These are phyloP conservation scores for Ascochyta fabae DNA, from an alignment of 2,329 filamentous ascomycete species.

Conservation along the genomic window DNA sequence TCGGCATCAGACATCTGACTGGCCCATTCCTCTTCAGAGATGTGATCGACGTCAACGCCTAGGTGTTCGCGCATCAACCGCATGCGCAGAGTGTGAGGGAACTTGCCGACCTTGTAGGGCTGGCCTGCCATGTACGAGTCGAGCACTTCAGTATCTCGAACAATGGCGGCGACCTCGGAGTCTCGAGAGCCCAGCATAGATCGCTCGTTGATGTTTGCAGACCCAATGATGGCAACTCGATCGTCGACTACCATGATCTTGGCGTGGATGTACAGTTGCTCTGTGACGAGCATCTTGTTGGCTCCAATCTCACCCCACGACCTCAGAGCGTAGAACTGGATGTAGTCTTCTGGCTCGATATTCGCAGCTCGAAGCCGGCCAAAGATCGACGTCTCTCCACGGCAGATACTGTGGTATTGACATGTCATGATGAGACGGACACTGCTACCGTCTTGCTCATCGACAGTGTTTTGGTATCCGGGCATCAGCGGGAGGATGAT, in stretches of 20 bases:
- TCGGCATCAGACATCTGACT: constrained; percentile 62
- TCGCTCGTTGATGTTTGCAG: constrained; percentile 97
- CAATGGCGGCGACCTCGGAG: constrained; percentile 87
- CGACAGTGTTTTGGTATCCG: constrained; percentile 97
- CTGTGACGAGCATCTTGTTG: constrained; percentile 83
- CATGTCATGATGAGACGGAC: constrained; percentile 96
- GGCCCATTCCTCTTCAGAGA: constrained; percentile 54
- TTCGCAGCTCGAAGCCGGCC: constrained; percentile 77
- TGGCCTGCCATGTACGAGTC: constrained; percentile 89
- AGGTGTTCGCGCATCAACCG: constrained; percentile 96
- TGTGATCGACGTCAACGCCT: constrained; percentile 91
- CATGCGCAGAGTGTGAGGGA: constrained; percentile 90
- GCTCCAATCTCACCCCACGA: constrained; percentile 91
- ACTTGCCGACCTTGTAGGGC: constrained; percentile 88
- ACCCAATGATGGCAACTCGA: constrained; percentile 89
- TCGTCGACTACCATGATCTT: constrained; percentile 98
- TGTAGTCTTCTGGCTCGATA: constrained; percentile 94
- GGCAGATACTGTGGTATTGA: constrained; percentile 94
- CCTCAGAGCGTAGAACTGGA: constrained; percentile 90
- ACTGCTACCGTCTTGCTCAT: constrained; percentile 91
- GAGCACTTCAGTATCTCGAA: constrained; percentile 92
- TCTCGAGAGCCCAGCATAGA: constrained; percentile 93
- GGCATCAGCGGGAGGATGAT: constrained; percentile 95
- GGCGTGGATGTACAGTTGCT: constrained; percentile 97
- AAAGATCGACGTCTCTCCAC: constrained; percentile 91